Evolutionary conservation across 2,329 filamentous ascomycete species (phyloP), one percentile per base, ranked within the genome.

Genomic region (Aspergillus persii): DNA sequence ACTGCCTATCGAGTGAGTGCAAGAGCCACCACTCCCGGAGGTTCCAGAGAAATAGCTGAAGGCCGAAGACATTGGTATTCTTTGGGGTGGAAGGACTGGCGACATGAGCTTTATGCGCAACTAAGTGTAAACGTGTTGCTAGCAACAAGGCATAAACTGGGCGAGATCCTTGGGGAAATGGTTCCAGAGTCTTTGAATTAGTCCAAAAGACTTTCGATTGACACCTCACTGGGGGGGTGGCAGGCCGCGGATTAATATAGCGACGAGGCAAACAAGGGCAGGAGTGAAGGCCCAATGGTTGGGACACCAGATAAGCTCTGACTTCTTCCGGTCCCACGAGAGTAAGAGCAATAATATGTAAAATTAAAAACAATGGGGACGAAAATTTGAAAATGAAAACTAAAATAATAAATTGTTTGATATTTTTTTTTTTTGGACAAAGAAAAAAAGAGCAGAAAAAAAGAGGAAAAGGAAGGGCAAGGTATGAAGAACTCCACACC

Each of bases 41-140:
- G 70, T 64, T 56, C 68, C 64, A 49, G 72, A 70, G 41, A 74
- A 68, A 50, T 73, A 69, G 58, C 68, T 68, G 54, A 71, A 67
- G 52, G 63, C 63, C 50, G 65, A 67, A 59, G 73, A 69, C 59
- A 70, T 69, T 63, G 71, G 66, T 60, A 72, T 71, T 51, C 68
- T 56, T 56, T 61, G 66, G 53, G 68, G 63, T 50, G 67, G 63
- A 58, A 71, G 62, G 30, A 73, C 64, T 53, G 72, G 68, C 61
- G 71, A 64, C 74, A 76, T 76, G 59, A 65, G 65, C 18, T 62
- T 48, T 49, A 61, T 57, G 54, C 59, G 50, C 53, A 60, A 58
- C 56, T 54, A 63, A 29, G 51, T 36, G 50, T 54, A 58, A 27
- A 58, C 9, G 61, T 44, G 50, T 27, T 50, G 44, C 39, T 53